Percentiles rank a stretch among this genome's conserved stretches.
These are phyloP conservation scores for Fusarium phyllophilum DNA, from an alignment of 2,329 filamentous ascomycete genomes.

Conservation along the genomic window DNA sequence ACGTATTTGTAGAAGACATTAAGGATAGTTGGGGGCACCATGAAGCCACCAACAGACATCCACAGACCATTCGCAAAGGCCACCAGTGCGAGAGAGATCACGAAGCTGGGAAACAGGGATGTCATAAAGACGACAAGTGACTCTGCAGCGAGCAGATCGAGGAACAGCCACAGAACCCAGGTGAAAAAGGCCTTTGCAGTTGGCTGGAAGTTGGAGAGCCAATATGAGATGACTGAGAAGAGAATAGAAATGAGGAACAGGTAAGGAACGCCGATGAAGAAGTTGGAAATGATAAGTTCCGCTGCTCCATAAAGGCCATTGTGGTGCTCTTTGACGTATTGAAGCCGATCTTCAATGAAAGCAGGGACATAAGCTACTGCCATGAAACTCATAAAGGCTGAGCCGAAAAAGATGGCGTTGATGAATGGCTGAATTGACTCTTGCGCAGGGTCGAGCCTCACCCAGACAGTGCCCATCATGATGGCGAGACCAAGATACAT, in stretches of 20 bases:
- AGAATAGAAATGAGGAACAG: conserved; percentile 80
- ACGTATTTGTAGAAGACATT: conserved; percentile 89
- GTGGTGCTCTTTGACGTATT: conserved; percentile 70
- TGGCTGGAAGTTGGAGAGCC: conserved; percentile 79
- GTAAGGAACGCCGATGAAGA: conserved; percentile 83
- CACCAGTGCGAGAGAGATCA: conserved; percentile 79
- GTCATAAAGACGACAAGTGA: conserved; percentile 82
- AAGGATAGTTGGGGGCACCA: conserved; percentile 76
- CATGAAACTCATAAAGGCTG: conserved; percentile 83
- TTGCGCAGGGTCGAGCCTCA: conserved; percentile 75
- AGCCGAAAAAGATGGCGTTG: conserved; percentile 83
- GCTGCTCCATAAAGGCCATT: conserved; percentile 84
- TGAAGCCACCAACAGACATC: conserved; percentile 88
- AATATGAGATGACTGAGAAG: conserved; percentile 82
- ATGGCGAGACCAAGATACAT: conserved; percentile 83
- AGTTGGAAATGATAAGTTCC: conserved; percentile 80
- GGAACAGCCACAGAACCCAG: conserved; percentile 86
- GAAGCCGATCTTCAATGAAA: conserved; percentile 69
- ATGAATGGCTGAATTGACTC: conserved; percentile 81
- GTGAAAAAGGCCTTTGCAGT: conserved; percentile 74
- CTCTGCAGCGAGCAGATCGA: conserved; percentile 84
- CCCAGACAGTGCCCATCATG: conserved; percentile 90
- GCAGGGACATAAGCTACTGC: conserved; percentile 86
- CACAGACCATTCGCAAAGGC: conserved; percentile 90
- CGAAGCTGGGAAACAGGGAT: conserved; percentile 79